A percentile compares a stretch with the other conserved stretches of the same genome.
These are phyloP conservation scores for Porphyra umbilicalis DNA, from an alignment of 31 red algal species.

Conservation along the genomic window DNA sequence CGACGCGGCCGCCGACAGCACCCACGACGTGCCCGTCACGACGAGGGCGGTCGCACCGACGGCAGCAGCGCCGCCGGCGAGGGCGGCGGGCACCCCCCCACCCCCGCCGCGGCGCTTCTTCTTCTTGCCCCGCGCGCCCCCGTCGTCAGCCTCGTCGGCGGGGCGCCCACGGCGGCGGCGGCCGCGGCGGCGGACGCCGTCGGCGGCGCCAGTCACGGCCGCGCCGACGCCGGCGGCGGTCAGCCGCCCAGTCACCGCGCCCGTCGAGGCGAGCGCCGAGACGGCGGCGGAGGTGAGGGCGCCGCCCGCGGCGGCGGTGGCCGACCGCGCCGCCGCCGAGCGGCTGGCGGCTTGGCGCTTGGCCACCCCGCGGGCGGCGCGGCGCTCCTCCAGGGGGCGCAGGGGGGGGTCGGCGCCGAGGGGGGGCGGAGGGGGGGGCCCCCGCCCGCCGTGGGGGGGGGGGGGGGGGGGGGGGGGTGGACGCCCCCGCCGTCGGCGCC, in stretches of 20 bases:
- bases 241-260: not conserved
- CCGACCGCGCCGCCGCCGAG: not conserved
- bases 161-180: not conserved
- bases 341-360: not conserved
- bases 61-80: not conserved
- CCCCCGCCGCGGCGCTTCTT: not conserved
- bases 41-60: not conserved
- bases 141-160: not conserved
- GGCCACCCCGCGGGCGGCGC: not conserved
- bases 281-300: not conserved
- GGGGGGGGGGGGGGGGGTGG: not conserved
- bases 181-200: not conserved
- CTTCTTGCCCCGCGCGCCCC: not conserved
- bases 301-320: not conserved
- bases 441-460: not conserved
- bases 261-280: not conserved
- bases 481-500: not conserved
- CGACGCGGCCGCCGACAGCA: not conserved
- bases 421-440: not conserved
- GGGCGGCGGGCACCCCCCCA: not conserved
- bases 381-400: not conserved
- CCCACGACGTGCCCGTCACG: not conserved
- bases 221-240: not conserved
- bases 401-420: not conserved
- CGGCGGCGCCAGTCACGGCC: not conserved